Base-by-base conservation (phyloP, 306 rosid genomes). In the Cucurbita pepo region DNA sequence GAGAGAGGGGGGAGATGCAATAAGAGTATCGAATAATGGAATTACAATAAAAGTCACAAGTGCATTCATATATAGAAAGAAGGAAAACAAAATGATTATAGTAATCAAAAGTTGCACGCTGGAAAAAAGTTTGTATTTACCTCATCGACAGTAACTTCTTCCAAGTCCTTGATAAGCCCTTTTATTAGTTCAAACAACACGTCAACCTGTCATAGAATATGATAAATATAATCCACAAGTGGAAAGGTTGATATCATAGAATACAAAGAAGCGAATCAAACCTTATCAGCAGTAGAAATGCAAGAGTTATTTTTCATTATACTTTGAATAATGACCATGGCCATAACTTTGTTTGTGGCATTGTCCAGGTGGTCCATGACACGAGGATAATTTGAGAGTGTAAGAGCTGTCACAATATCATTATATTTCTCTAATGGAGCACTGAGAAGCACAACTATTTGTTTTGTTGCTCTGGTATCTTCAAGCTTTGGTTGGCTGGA, bases 261-360 rank as follows among this genome's bases (percentile, higher is more conserved):
- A 36, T 52, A 73, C 71, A 50, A 69, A 43, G 72, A 73, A 73
- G 66, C 41, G 19, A 15, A 69, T 11, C 75, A 40, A 62, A 84
- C 87, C 87, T 84, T 84, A 60, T 84, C 85, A 67, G 85, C 81
- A 63, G 83, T 81, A 37, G 87, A 81, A 62, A 84, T 84, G 75
- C 81, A 76, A 60, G 82, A 74, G 69, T 73, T 75, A 57, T 81
- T 84, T 63, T 84, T 84, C 85, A 84, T 81, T 25, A 84, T 81
- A 79, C 82, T 84, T 69, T 84, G 81, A 73, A 84, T 81, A 45
- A 84, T 81, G 48, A 81, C 84, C 82, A 81, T 69, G 40, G 87
- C 87, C 87, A 84, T 84, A 75, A 81, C 81, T 76, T 84, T 84
- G 75, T 84, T 81, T 38, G 87, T 84, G 59, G 78, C 83, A 78